Evolutionary conservation across 129 eudicot species (phyloP), one percentile per base, ranked within the genome.

Genomic region (Artemisia annua): DNA sequence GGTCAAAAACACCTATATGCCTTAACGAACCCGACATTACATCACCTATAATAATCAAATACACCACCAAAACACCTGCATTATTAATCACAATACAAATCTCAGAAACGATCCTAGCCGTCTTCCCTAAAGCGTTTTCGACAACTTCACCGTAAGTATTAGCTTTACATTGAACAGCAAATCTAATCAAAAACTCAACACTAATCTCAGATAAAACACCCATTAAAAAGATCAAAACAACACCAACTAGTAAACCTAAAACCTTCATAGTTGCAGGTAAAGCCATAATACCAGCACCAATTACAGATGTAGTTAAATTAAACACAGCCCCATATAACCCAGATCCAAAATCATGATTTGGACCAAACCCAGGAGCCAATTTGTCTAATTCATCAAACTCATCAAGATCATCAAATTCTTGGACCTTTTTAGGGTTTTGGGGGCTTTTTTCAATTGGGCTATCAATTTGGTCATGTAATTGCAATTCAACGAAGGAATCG

Each of bases 261-360:
- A 95, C 97, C 59, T 88, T 90, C 99, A 95, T 95, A 48, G 99
- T 86, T 22, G 99, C 99, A 9, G 99, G 99, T 71, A 95, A 81
- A 17, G 99, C 99, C 99, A 95, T 95, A 57, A 95, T 91, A 60
- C 99, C 99, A 20, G 99, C 99, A 60, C 99, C 99, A 71, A 95
- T 86, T 20, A 95, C 82, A 11, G 97, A 81, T 3, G 99, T 95
- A 9, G 99, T 83, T 63, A 95, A 88, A 70, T 95, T 95, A 70
- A 90, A 95, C 39, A 95, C 97, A 16, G 99, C 99, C 18, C 99
- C 87, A 63, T 83, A 86, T 16, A 90, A 67, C 55, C 91, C 90
- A 12, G 97, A 90, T 58, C 83, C 88, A 11, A 91, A 62, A 49
- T 22, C 58, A 4, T 56, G 73, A 35, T 73, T 74, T 2, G 61